These are phyloP conservation scores for Cymbopogon flexuosus DNA, from an alignment of 202 grass and related monocot species.

Conservation along the genomic window DNA sequence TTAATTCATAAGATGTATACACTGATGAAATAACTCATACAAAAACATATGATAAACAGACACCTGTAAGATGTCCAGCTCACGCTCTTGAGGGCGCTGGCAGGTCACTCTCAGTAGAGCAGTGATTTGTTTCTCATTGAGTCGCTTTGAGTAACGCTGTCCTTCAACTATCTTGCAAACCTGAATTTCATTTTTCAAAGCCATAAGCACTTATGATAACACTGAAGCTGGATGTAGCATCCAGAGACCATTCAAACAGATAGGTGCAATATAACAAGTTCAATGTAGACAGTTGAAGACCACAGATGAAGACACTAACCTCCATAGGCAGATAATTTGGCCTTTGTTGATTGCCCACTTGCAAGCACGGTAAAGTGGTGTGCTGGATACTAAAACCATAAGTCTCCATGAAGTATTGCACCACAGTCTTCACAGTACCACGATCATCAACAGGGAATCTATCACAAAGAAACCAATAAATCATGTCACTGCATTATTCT, in stretches of 20 bases:
- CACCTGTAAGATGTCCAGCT: conserved; percentile 81
- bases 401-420: conserved; percentile 88
- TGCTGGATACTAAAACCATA: conserved; percentile 93
- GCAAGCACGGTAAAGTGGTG: conserved; percentile 84
- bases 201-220: not conserved
- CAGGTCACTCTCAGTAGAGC: conserved; percentile 79
- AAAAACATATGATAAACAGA: conserved; percentile 1
- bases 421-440: conserved; percentile 88
- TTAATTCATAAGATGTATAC: not conserved
- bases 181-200: conserved; percentile 43
- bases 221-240: conserved; percentile 19
- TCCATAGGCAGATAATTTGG: conserved; percentile 98
- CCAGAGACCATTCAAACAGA: not conserved
- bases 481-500: conserved; percentile 3
- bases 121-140: conserved; percentile 93
- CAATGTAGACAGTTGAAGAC: not conserved
- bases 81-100: conserved; percentile 71
- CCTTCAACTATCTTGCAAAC: conserved; percentile 98
- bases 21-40: conserved; percentile 4
- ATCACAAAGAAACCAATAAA: conserved; percentile 25
- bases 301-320: conserved; percentile 36
- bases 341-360: conserved; percentile 96
- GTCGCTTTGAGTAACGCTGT: conserved; percentile 87
- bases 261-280: not conserved
- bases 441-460: conserved; percentile 88